Conservation (phyloP, 192 early-diverging fungal species). For the Phlyctochytrium planicorne region DNA sequence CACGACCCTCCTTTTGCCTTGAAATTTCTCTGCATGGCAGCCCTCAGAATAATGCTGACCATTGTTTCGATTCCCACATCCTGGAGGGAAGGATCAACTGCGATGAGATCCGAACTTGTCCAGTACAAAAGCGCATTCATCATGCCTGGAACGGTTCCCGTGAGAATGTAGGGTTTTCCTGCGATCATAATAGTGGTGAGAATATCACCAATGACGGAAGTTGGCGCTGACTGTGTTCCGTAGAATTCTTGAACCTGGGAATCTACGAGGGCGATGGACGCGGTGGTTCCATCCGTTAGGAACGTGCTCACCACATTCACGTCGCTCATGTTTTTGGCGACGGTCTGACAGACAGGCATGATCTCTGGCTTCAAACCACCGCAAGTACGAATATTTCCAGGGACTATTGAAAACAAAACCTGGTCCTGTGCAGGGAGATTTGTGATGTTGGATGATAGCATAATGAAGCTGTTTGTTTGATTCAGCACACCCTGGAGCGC, state of each 20-base stretch:
- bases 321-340: neutral
- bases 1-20: slow-evolving; percentile 4
- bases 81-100: slow-evolving; percentile 11
- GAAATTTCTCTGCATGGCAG: slow-evolving; percentile 13
- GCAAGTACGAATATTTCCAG: neutral
- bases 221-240: neutral
- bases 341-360: slow-evolving; percentile 15
- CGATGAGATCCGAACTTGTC: slow-evolving; percentile 8
- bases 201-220: neutral
- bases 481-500: neutral
- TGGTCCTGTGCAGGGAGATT: neutral
- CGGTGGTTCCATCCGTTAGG: slow-evolving; percentile 22
- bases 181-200: slow-evolving; percentile 4
- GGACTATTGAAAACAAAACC: neutral
- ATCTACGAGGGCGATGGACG: slow-evolving; percentile 11
- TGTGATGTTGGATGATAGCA: slow-evolving; percentile 3
- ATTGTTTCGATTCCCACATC: slow-evolving; percentile 14
- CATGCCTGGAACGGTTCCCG: slow-evolving; percentile 3
- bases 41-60: slow-evolving; percentile 1
- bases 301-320: neutral
- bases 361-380: slow-evolving; percentile 7
- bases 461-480: slow-evolving; percentile 1
- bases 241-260: neutral
- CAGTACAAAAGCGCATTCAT: slow-evolving; percentile 13
- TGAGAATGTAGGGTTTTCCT: neutral